A percentile compares a stretch with the other conserved stretches of the same genome.
phyloP scores from a whole-genome alignment of 148 eudicot species.

The Salicornia ramosissima region DNA sequence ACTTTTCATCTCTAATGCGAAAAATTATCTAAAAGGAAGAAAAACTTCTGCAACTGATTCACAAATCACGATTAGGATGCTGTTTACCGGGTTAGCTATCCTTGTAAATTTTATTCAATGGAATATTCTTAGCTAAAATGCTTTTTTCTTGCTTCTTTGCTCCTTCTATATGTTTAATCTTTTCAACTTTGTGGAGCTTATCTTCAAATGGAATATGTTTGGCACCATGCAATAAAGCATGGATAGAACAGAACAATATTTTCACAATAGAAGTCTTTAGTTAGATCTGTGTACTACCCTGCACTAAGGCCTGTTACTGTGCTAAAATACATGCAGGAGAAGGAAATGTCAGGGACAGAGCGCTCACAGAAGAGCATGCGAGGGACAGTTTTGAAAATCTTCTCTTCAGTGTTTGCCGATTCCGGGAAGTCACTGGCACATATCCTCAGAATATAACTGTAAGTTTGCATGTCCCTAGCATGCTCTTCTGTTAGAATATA shows the following conservation, averaged over 20 bases:
- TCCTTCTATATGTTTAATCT: not conserved
- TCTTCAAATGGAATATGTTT: not conserved
- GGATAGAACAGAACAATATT: not conserved
- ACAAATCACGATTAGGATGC: not conserved
- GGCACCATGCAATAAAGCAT: not conserved
- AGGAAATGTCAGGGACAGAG: slow-evolving; percentile 66
- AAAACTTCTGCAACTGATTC: not conserved
- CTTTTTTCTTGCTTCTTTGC: not conserved
- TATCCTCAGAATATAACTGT: slow-evolving; percentile 92
- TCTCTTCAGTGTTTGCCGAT: slow-evolving; percentile 88
- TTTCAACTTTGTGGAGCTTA: not conserved
- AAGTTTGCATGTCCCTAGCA: slow-evolving; percentile 25
- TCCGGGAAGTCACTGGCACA: slow-evolving; percentile 86
- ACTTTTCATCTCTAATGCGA: not conserved
- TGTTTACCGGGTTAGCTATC: not conserved
- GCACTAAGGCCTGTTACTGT: slow-evolving; percentile 8
- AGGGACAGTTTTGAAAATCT: slow-evolving; percentile 97
- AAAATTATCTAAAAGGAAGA: not conserved
- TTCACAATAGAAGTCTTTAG: not conserved
- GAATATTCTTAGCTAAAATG: not conserved
- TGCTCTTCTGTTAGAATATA: not conserved
- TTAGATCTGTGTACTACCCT: not conserved
- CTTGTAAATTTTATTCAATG: not conserved
- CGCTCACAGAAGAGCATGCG: slow-evolving; percentile 97
- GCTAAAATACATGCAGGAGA: slow-evolving; percentile 45